phyloP scores from a whole-genome alignment of 352 stramenopile species.

The Phytophthora ramorum region DNA sequence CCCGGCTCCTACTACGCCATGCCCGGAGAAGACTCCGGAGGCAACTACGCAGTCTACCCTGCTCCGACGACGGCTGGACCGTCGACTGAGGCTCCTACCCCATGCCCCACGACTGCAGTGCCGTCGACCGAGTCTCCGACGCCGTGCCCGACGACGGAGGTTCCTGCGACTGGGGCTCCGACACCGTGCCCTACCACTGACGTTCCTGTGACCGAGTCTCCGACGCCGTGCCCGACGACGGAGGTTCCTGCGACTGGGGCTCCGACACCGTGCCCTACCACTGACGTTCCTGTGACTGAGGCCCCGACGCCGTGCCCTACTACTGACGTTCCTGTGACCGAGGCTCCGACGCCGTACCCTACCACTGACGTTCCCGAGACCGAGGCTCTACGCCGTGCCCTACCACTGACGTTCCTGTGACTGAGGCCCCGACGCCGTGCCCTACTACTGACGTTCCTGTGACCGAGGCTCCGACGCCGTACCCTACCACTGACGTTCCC shows the following conservation, averaged over 20 bases:
- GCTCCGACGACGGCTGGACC: conserved; percentile 29
- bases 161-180: conserved; percentile 3
- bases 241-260: conserved; percentile 1
- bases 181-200: conserved; percentile 24
- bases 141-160: conserved; percentile 3
- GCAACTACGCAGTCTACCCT: conserved; percentile 32
- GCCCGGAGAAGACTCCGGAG: conserved; percentile 26
- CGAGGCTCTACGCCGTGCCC: conserved; percentile 10
- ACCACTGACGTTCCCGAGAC: conserved; percentile 10
- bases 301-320: conserved; percentile 19
- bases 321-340: conserved; percentile 2
- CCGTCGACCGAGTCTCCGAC: conserved; percentile 3
- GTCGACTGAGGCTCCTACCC: conserved; percentile 24
- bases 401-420: conserved; percentile 4
- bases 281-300: conserved; percentile 5
- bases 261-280: conserved; percentile 23
- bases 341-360: conserved; percentile 18
- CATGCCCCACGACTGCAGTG: conserved; percentile 5
- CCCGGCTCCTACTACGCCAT: conserved; percentile 25
- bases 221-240: conserved; percentile 24
- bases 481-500: conserved; percentile 14
- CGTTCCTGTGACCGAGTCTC: conserved; percentile 2
- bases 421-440: conserved; percentile 4
- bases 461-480: conserved; percentile 17
- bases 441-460: conserved; percentile 3